These are phyloP conservation scores for Hypoxylon fragiforme DNA, from an alignment of 495 filamentous ascomycete species.

Conservation along the genomic window DNA sequence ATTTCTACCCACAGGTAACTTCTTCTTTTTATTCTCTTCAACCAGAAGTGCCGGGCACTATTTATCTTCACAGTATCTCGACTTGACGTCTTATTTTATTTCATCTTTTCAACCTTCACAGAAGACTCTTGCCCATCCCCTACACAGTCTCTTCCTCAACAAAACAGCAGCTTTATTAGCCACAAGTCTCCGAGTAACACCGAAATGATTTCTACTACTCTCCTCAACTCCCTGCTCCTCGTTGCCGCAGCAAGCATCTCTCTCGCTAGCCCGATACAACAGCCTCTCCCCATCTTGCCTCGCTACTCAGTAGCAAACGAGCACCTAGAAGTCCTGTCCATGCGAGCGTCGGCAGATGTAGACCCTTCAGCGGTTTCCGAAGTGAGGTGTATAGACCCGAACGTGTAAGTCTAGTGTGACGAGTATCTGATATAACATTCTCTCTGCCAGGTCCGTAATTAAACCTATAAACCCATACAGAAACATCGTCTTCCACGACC, in stretches of 20 bases:
- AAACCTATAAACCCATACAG: conserved; percentile 33
- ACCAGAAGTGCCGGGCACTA: conserved; percentile 27
- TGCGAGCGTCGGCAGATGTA: conserved; percentile 38
- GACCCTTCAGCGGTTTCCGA: conserved; percentile 42
- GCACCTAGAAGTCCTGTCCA: conserved; percentile 41
- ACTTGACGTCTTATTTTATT: conserved; percentile 33
- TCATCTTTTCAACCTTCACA: no score
- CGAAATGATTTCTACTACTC: conserved; percentile 24
- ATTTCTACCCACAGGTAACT: conserved; percentile 5
- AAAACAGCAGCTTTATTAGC: no score
- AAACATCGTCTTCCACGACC: conserved; percentile 55
- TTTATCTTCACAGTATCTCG: conserved; percentile 19
- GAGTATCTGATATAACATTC: no score
- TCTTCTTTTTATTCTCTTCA: conserved; percentile 13
- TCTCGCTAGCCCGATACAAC: conserved; percentile 29
- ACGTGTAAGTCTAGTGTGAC: conserved; percentile 43
- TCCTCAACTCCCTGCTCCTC: conserved; percentile 29
- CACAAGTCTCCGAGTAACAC: conserved; percentile 1
- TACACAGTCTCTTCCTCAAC: not conserved
- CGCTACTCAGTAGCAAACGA: conserved; percentile 30
- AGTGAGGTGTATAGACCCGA: conserved; percentile 41
- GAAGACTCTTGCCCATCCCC: no score
- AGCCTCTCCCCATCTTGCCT: conserved; percentile 1
- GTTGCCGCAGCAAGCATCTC: conserved; percentile 20
- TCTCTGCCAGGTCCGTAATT: not conserved